Evolutionary conservation across 345 rosid species (phyloP), one percentile per base, ranked within the genome.

Genomic region (Dimocarpus longan): DNA sequence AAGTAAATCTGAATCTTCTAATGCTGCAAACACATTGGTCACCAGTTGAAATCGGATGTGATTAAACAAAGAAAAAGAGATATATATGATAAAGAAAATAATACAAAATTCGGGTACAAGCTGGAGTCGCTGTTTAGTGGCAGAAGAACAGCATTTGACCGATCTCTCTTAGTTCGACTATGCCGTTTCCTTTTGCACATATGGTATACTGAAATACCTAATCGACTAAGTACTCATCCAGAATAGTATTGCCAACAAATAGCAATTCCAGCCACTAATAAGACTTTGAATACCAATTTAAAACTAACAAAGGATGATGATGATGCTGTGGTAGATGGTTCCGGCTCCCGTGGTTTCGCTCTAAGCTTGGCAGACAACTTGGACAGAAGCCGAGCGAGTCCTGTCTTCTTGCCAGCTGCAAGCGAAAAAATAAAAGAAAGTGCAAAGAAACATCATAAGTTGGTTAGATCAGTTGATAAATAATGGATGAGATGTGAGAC

Each of bases 181-280:
- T 26, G 0, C 40, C 73, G 71, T 57, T 70, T 75, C 71, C 70
- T 78, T 64, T 78, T 42, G 78, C 73, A 13, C 84, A 56, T 80
- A 78, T 76, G 60, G 69, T 78, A 84, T 81, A 79, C 59, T 59
- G 56, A 71, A 81, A 65, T 21, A 39, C 52, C 76, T 10, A 79
- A 26, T 72, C 72, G 39, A 24, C 72, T 10, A 15, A 54, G 8
- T 56, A 56, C 66, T 81, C 80, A 86, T 43, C 77, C 72, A 44
- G 68, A 86, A 80, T 83, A 89, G 79, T 86, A 87, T 76, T 91
- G 95, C 97, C 93, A 96, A 43, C 80, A 86, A n/a, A 91, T 78
- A 6, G 94, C 99, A 68, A 89, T 74, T 50, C 81, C 87, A 60
- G 88, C 97, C 43, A 89, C 92, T 65, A 93, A 70, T 44, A 89